A percentile compares a stretch with the other conserved stretches of the same genome.
These are phyloP conservation scores for Eutrema yunnanense DNA, from an alignment of 345 rosid genomes.

Conservation along the genomic window DNA sequence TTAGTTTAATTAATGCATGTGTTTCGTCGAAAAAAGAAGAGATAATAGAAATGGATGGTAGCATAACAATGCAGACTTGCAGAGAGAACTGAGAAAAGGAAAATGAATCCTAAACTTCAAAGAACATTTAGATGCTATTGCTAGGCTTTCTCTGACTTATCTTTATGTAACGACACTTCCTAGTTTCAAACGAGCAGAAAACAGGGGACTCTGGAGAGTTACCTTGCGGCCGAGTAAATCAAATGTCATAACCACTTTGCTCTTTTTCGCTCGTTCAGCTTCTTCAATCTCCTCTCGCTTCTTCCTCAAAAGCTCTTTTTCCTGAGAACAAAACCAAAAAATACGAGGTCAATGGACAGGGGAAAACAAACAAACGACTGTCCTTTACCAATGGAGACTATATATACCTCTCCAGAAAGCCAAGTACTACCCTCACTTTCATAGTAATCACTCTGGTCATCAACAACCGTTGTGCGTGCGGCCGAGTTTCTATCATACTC, in stretches of 20 bases:
- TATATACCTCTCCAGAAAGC: constrained; percentile 78
- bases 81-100: not conserved
- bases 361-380: not conserved
- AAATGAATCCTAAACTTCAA: not conserved
- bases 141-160: not conserved
- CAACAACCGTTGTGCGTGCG: constrained; percentile 88
- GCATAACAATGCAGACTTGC: not conserved
- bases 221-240: constrained; percentile 98
- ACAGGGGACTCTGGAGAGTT: not conserved
- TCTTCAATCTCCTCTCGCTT: constrained; percentile 72
- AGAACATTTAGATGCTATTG: not conserved
- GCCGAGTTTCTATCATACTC: constrained; percentile 91
- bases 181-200: not conserved
- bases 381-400: not conserved
- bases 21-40: too few relatives aligned
- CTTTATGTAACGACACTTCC: not conserved
- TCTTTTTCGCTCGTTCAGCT: constrained; percentile 65
- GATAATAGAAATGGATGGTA: not conserved
- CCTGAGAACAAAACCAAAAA: constrained; percentile 33
- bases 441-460: constrained; percentile 96
- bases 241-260: constrained; percentile 78
- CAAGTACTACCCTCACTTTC: constrained; percentile 90
- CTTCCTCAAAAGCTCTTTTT: constrained; percentile 79
- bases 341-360: not conserved
- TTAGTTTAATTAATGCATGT: too few relatives aligned